Conservation (phyloP, 75 land plant genomes). For the Azolla pinnata region DNA sequence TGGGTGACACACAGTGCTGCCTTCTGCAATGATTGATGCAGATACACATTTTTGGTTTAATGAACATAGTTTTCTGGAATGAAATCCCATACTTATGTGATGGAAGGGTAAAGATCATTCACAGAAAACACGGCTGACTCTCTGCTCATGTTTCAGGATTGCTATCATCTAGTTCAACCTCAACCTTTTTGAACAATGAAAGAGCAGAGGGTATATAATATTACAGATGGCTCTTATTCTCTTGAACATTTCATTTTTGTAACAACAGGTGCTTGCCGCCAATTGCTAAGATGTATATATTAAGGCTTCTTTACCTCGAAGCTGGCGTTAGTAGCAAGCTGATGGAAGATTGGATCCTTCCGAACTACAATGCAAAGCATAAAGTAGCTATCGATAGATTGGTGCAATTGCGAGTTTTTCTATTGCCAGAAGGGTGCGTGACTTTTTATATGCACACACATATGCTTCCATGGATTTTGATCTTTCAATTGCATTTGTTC, state of each 20-base stretch:
- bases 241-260: neutral
- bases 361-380: constrained; percentile 74
- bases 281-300: constrained; percentile 73
- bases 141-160: no score
- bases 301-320: constrained; percentile 75
- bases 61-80: no score
- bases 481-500: neutral
- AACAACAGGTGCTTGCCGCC: constrained; percentile 78
- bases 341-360: constrained; percentile 74
- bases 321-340: constrained; percentile 44
- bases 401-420: constrained; percentile 64
- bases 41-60: no score
- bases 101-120: no score
- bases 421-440: constrained; percentile 4
- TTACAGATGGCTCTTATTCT: no score
- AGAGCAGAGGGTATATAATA: no score
- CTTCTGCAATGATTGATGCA: no score
- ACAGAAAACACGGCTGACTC: no score
- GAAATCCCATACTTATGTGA: no score
- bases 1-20: no score
- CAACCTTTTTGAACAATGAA: no score
- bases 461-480: neutral
- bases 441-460: neutral
- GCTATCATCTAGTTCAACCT: no score
- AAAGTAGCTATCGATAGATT: constrained; percentile 77